These are phyloP conservation scores for Leccinum insolens DNA, from an alignment of 1,284 basidiomycete species.

Conservation along the genomic window DNA sequence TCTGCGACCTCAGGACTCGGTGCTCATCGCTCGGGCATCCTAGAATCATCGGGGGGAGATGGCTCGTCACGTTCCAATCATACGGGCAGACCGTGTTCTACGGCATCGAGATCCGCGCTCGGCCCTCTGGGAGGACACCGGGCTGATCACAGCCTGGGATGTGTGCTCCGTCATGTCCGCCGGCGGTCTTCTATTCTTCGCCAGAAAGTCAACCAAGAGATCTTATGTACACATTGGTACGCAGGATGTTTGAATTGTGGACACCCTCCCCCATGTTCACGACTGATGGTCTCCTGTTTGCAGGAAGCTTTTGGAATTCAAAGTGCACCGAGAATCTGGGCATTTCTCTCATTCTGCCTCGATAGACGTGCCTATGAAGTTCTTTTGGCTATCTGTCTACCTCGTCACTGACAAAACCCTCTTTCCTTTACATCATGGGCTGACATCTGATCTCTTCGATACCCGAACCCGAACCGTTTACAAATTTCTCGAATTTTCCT, in stretches of 20 bases:
- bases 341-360: not conserved
- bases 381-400: not conserved
- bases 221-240: constrained; percentile 7
- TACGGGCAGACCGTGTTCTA: constrained; percentile 6
- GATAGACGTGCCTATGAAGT: constrained; percentile 1
- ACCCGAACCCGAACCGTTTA: constrained; percentile 14
- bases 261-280: not conserved
- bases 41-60: constrained; percentile 9
- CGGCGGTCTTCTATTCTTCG: constrained; percentile 2
- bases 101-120: constrained; percentile 5
- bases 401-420: not conserved
- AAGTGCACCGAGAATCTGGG: not conserved
- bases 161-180: constrained; percentile 10
- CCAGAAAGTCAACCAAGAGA: not conserved
- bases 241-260: not conserved
- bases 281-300: too few relatives aligned
- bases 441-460: constrained; percentile 8
- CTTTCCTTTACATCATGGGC: constrained; percentile 2
- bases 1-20: constrained; percentile 1
- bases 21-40: not conserved
- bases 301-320: constrained; percentile 8
- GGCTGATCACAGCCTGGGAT: constrained; percentile 7
- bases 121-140: constrained; percentile 10
- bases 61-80: constrained; percentile 11
- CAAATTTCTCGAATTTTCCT: constrained; percentile 2